Conservation (phyloP, 495 filamentous ascomycete species). For the Aspergillus wentii region DNA sequence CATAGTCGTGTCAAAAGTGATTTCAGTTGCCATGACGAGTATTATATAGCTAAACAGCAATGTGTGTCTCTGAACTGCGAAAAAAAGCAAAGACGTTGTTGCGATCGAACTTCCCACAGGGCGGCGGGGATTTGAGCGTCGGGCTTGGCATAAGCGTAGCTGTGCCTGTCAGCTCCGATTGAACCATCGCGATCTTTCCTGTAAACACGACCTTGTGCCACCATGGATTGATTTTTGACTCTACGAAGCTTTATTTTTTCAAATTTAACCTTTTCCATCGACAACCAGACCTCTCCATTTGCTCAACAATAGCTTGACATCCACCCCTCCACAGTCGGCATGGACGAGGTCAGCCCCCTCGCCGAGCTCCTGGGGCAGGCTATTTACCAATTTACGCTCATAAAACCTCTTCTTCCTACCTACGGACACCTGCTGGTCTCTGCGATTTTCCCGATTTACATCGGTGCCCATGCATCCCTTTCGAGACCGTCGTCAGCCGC, state of each 20-base stretch:
- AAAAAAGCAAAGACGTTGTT: background rate
- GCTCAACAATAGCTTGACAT: background rate
- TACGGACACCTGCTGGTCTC: slow-evolving; percentile 64
- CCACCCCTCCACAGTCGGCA: slow-evolving; percentile 11
- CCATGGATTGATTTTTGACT: slow-evolving; percentile 11
- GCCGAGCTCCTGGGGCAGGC: slow-evolving; percentile 44
- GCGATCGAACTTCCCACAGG: slow-evolving; percentile 10
- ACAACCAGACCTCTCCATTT: too few species aligned
- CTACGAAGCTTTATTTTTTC: too few species aligned
- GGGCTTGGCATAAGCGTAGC: slow-evolving; percentile 18
- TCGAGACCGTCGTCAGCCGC: slow-evolving; percentile 76
- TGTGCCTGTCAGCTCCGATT: background rate
- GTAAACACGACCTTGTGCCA: slow-evolving; percentile 9
- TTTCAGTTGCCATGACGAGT: slow-evolving; percentile 63
- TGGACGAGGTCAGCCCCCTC: slow-evolving; percentile 41
- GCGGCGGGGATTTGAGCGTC: slow-evolving; percentile 8
- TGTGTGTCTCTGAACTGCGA: too few species aligned
- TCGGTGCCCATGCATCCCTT: slow-evolving; percentile 66
- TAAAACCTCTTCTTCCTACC: slow-evolving; percentile 56
- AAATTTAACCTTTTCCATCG: too few species aligned
- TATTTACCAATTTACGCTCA: slow-evolving; percentile 43
- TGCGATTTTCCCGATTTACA: slow-evolving; percentile 68
- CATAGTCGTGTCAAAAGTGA: slow-evolving; percentile 78
- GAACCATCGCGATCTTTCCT: too few species aligned
- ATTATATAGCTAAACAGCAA: too few species aligned